phyloP scores from a whole-genome alignment of 768 basidiomycete species.

The Chalciporus sphaerocephalus region DNA sequence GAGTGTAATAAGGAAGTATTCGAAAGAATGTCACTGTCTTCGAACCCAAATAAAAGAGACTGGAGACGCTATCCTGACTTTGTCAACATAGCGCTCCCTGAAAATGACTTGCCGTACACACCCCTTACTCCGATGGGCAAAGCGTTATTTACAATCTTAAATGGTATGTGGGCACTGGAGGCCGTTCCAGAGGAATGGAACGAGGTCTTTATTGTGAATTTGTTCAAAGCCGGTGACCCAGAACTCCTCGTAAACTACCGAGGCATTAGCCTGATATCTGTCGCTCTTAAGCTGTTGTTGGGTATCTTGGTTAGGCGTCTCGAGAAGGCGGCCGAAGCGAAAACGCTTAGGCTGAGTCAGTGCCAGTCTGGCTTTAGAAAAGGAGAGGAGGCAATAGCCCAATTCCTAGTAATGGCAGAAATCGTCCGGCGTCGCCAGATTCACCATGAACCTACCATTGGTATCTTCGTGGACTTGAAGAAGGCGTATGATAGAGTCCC shows the following conservation, averaged over 20 bases:
- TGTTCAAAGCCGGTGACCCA: constrained; percentile 10
- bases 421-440: constrained; percentile 5
- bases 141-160: background rate
- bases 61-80: too few species aligned
- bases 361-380: constrained; percentile 12
- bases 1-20: constrained; percentile 4
- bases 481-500: constrained; percentile 13
- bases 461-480: constrained; percentile 12
- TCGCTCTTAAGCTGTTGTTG: constrained; percentile 9
- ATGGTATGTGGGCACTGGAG: background rate
- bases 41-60: too few species aligned
- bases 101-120: background rate
- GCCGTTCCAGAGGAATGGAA: background rate
- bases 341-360: background rate
- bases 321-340: background rate
- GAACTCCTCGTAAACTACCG: constrained; percentile 8
- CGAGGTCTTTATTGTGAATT: constrained; percentile 5
- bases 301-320: constrained; percentile 6
- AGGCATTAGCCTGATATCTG: constrained; percentile 11
- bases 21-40: too few species aligned
- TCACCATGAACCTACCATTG: background rate
- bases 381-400: constrained; percentile 12
- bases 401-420: constrained; percentile 10
- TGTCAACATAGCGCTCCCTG: too few species aligned
- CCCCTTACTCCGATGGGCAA: background rate